Evolutionary conservation across 176 grass and related monocot genomes (phyloP), one percentile per base, ranked within the genome.

Genomic region (Microstegium vimineum): DNA sequence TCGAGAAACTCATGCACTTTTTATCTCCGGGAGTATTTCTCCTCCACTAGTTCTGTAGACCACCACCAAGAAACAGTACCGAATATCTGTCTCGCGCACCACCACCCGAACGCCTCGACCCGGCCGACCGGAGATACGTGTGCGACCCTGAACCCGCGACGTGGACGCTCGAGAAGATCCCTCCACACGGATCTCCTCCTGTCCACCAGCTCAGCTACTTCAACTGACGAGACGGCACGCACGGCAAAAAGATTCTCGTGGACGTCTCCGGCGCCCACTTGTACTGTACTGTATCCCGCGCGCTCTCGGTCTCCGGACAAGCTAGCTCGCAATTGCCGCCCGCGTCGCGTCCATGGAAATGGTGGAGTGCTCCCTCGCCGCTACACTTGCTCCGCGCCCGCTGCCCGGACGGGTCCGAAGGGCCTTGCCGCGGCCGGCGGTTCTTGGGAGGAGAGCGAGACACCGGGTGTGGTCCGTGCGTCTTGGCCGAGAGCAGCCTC

Each of bases 121-220:
- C 20, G 45, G 17, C 33, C 6, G 46, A 8, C 22, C 18, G 41
- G 32, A 38, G 76, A 34, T 60, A 84, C 81, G 81, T 84, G 81
- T 66, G 25, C 47, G 33, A 66, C 3, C 60, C n/a, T 18, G 69
- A 30, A 74, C 5, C 68, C 30, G 61, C 81, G 68, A 80, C 86
- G 75, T 69, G 72, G 73, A 49, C 31, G n/a, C 37, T 25, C 38
- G 17, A 17, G 76, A 42, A 69, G 69, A 74, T 89, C 69, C 82
- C 51, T 30, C 14, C 18, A 10, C 82, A 76, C 77, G 77, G 76
- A 85, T 89, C 82, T 81, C 70, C 82, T 89, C 87, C 87, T 79
- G 82, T 76, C 82, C 87, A 89, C 87, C 81, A 84, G 52, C 59
- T 2, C 35, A 30, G 16, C 17, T 15, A 6, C 35, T 42, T 18